phyloP scores from a whole-genome alignment of 1,284 basidiomycete genomes.

The Sutorius eximius region DNA sequence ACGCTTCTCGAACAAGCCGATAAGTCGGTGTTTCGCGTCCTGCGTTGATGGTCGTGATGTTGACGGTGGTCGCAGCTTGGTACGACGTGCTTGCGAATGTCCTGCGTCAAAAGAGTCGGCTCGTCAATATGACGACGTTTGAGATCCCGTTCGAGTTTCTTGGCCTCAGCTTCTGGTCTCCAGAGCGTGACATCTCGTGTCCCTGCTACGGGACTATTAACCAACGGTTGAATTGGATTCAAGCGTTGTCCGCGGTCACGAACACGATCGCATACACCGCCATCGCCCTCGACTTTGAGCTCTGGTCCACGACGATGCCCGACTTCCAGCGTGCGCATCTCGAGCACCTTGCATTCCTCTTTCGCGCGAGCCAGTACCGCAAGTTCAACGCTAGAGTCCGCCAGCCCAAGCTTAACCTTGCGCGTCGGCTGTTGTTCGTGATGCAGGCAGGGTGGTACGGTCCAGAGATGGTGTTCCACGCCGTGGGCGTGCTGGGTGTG shows the following conservation, averaged over 20 bases:
- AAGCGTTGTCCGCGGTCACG: conserved; percentile 77
- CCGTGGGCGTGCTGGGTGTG: conserved; percentile 61
- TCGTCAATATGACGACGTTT: conserved; percentile 77
- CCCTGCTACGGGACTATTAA: background rate
- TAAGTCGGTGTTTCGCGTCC: conserved; percentile 35
- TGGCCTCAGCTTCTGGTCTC: conserved; percentile 78
- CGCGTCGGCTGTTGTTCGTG: conserved; percentile 78
- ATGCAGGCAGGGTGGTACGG: conserved; percentile 77
- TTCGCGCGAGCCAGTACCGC: conserved; percentile 69
- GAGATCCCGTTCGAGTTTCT: conserved; percentile 82
- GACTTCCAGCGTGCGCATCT: conserved; percentile 79
- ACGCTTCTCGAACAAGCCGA: conserved; percentile 81
- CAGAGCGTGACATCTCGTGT: conserved; percentile 55
- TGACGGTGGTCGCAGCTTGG: conserved; percentile 54
- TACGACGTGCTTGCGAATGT: conserved; percentile 85
- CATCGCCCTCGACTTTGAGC: conserved; percentile 85
- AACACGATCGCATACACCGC: conserved; percentile 83
- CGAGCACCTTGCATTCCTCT: conserved; percentile 76
- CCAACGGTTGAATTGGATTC: background rate
- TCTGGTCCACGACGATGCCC: conserved; percentile 75
- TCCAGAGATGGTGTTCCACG: conserved; percentile 49
- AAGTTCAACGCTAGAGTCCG: conserved; percentile 73
- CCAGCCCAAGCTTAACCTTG: conserved; percentile 68
- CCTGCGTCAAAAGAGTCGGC: conserved; percentile 67
- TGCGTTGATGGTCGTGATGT: background rate